Base-by-base conservation (phyloP, 164 flowering plant genomes). In the Chloranthus sessilifolius region DNA sequence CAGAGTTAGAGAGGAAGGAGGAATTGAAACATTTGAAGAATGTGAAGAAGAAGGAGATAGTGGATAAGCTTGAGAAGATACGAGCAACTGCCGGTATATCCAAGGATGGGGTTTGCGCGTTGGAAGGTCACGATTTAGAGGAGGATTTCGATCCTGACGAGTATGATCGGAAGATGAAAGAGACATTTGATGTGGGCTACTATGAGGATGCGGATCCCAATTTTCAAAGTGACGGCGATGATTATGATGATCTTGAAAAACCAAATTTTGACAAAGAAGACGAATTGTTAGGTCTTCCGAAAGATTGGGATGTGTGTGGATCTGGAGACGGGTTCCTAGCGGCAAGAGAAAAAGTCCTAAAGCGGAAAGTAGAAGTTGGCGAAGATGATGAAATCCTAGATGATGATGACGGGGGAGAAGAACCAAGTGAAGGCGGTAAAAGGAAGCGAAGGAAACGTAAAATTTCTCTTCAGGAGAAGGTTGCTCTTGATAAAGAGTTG, bases 11-110 rank as follows among this genome's bases (percentile, higher is more conserved):
- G 71, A 75, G 82, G 58, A 73, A 78, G 64, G 95, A 92, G 74
- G 96, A 92, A 63, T 49, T 92, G 74, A 92, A 89, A 71, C 87
- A 72, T 45, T 54, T 92, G 80, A 88, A 92, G 79, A 88, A 86
- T 48, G 63, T 92, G 74, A 92, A 88, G 74, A 92, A 74, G 77
- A 66, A 86, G 64, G 96, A 92, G 67, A 82, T 81, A 7, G 48
- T 74, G 50, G 84, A 84, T 57, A 88, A 73, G 71, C 65, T 88
- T 51, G 60, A 65, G 36, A 83, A 78, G 73, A 75, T 88, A 25
- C 61, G 64, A 61, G 71, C 67, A 29, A 67, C 70, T 38, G 96
- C 92, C 0, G 98, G 98, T 14, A 62, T 85, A 48, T 56, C 53
- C 7, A 77, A 60, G 12, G 78, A 53, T 2, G 73, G 59, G 27